Percentiles rank a stretch among this genome's conserved stretches.
These are phyloP conservation scores for Fraxinus velutina DNA, from an alignment of 305 asterid genomes.

Conservation along the genomic window DNA sequence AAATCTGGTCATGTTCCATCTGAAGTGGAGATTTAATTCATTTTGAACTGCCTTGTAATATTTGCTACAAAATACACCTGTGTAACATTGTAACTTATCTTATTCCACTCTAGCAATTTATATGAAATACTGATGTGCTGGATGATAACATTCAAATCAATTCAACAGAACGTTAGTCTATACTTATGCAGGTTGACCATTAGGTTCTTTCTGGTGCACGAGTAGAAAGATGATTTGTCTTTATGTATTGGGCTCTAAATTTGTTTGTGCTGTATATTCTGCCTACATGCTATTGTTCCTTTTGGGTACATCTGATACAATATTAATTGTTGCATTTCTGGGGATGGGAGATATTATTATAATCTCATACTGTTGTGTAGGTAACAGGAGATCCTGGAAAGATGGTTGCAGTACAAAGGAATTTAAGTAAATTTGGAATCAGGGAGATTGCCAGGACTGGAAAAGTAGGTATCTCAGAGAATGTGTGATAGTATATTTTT, in stretches of 20 bases:
- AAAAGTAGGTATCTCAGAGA: conserved; percentile 47
- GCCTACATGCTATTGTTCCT: not conserved
- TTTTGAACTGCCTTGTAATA: not conserved
- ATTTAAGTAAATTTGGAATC: conserved; percentile 85
- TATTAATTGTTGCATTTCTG: not conserved
- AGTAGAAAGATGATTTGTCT: conserved; percentile 6
- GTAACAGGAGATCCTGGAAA: conserved; percentile 99
- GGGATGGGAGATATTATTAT: not conserved
- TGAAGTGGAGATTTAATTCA: not conserved
- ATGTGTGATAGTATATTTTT: not conserved
- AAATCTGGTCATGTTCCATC: not conserved
- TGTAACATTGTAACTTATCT: not conserved
- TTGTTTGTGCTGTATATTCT: conserved; percentile 1
- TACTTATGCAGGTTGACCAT: not conserved
- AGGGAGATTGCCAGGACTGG: conserved; percentile 96
- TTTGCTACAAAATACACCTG: conserved; percentile 6
- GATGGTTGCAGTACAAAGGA: conserved; percentile 83
- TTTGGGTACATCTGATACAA: not conserved
- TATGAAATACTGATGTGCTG: not conserved
- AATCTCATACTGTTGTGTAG: conserved; percentile 33
- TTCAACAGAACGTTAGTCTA: not conserved
- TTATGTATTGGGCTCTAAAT: not conserved
- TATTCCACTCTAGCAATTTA: not conserved
- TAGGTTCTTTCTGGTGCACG: not conserved
- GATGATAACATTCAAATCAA: not conserved